Base-by-base conservation (phyloP, 78 protist species). In the Chrysochromulina tobinii region DNA sequence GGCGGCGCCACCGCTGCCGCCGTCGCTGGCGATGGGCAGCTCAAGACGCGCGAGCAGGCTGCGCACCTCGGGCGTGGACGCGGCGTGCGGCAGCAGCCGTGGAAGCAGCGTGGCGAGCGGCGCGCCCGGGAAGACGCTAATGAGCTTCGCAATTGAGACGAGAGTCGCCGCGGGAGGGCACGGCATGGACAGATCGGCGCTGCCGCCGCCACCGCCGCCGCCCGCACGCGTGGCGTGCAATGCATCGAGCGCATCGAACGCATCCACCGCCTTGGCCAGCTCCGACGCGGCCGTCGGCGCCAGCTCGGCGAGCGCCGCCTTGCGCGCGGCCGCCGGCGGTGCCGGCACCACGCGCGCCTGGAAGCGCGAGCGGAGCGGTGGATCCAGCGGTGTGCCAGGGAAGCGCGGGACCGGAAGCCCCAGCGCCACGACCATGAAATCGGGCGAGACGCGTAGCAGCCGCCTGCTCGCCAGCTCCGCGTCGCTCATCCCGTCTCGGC, bases 301-400 rank as follows among this genome's bases (percentile, higher is more conserved):
- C 18, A 23, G 73, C 73, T 18, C 25, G 12, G 73, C 11, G 48
- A 67, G 73, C 73, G 48, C 48, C 23, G 48, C 69, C 69, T 5
- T 18, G 20, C 55, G 81, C 57, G 1, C 50, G 20, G 54, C 81
- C 55, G 20, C 27, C 57, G 57, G 55, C 21, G 38, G 55, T 2
- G 81, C 11, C 18, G 11, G 55, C 9, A 48, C 14, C 25, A 25
- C 14, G 58, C 58, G 27, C 57, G 48, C 57, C 79, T 96, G 97
- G 87, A 96, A 96, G 38, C 97, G 95, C 18, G 95, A 91, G 8
- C 97, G 95, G 3, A 96, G 95, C 2, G 97, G 97, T 1, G 97
- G 97, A 48, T 96, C 97, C 2, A 96, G 95, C 27, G 97, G 96
- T 12, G 87, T 58, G 18, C 97, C 97, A 0, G 20, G 73, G 89